Conservation (phyloP, 441 rosid genomes). For the Geranium incanum region DNA sequence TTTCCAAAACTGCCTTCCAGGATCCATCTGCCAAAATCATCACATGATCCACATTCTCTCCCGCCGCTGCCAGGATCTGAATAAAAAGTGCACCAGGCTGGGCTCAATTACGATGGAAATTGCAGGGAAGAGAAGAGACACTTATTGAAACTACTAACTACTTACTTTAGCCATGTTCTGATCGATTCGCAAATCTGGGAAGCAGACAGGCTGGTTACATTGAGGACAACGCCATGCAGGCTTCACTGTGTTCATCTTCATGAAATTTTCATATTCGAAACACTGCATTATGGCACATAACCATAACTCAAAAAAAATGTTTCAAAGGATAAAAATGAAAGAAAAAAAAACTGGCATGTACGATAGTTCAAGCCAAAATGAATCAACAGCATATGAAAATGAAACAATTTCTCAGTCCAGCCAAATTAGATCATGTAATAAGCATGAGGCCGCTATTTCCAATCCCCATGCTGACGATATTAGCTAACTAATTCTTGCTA, state of each 20-base stretch:
- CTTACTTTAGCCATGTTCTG: background rate
- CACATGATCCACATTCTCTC: background rate
- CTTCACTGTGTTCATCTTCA: background rate
- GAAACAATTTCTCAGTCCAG: background rate
- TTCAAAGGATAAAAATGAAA: background rate
- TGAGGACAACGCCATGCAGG: conserved; percentile 7
- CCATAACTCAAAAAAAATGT: background rate
- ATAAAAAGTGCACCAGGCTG: background rate
- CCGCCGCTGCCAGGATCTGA: background rate
- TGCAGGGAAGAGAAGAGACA: background rate
- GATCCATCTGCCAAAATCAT: conserved; percentile 9
- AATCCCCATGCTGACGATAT: background rate
- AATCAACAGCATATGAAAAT: background rate
- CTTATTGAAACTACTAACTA: background rate
- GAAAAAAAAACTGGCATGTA: background rate
- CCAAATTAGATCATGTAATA: background rate
- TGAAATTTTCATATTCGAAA: background rate
- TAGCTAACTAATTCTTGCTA: background rate
- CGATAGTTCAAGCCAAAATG: background rate
- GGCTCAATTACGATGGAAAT: conserved; percentile 1
- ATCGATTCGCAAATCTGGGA: conserved; percentile 4
- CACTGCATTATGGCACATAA: conserved; percentile 4
- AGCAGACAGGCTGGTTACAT: conserved; percentile 3
- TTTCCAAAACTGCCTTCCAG: conserved; percentile 2
- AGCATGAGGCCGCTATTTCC: background rate